A percentile compares a stretch with the other conserved stretches of the same genome.
phyloP scores from a whole-genome alignment of 2,329 filamentous ascomycete genomes.

The Diplocarpon rosae region DNA sequence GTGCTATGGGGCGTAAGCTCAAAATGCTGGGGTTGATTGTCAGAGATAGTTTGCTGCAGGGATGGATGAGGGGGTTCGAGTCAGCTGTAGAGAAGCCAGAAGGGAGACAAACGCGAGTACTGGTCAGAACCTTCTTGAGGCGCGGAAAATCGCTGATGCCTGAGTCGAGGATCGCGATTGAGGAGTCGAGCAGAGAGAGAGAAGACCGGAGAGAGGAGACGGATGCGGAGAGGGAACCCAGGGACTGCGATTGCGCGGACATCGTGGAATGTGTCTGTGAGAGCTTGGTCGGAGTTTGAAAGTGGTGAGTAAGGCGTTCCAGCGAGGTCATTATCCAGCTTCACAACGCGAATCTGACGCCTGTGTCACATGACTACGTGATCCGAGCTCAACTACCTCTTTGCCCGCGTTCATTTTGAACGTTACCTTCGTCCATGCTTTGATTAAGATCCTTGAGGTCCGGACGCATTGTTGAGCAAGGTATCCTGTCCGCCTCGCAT shows the following conservation, averaged over 20 bases:
- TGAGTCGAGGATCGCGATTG: slow-evolving; percentile 29
- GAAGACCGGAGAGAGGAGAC: slow-evolving; percentile 27
- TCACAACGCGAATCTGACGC: too few relatives aligned
- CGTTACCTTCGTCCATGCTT: too few relatives aligned
- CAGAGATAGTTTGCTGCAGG: background rate
- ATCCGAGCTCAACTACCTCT: too few relatives aligned
- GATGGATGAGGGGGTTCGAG: background rate
- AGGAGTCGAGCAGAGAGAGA: slow-evolving; percentile 29
- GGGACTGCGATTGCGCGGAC: slow-evolving; percentile 13
- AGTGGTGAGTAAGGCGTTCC: too few relatives aligned
- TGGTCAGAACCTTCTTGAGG: slow-evolving; percentile 27
- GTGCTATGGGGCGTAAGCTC: slow-evolving; percentile 59
- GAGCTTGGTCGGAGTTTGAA: too few relatives aligned
- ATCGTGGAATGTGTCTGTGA: background rate
- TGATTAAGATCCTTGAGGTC: too few relatives aligned
- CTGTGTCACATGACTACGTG: too few relatives aligned
- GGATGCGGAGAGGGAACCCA: slow-evolving; percentile 16
- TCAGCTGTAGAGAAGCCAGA: background rate
- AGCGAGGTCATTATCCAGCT: too few relatives aligned
- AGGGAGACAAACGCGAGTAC: slow-evolving; percentile 23
- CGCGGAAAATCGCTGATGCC: slow-evolving; percentile 28
- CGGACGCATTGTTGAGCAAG: too few relatives aligned
- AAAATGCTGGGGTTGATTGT: slow-evolving; percentile 44
- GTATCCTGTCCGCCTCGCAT: too few relatives aligned
- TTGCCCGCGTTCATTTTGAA: too few relatives aligned